phyloP scores from a whole-genome alignment of 371 early-diverging fungal genomes.

The Enteropsectra breve region DNA sequence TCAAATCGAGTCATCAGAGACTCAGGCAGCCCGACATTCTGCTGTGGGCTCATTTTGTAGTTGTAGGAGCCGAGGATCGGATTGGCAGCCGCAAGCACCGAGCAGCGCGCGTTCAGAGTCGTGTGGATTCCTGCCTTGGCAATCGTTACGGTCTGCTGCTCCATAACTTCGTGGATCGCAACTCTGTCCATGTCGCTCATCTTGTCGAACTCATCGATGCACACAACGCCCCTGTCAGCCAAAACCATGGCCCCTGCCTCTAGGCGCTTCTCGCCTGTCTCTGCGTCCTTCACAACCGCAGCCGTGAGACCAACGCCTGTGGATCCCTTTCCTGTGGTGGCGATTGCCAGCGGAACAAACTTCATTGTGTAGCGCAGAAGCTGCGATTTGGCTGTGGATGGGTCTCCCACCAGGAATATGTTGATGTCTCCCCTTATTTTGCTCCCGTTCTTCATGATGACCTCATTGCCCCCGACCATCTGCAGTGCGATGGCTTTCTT shows the following conservation, averaged over 20 bases:
- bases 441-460: slow-evolving; percentile 78
- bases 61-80: slow-evolving; percentile 74
- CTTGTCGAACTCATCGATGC: slow-evolving; percentile 99
- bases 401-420: slow-evolving; percentile 85
- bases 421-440: slow-evolving; percentile 92
- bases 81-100: slow-evolving; percentile 96
- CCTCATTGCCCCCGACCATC: slow-evolving; percentile 83
- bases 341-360: slow-evolving; percentile 76
- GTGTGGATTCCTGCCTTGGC: slow-evolving; percentile 95
- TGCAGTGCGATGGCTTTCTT: slow-evolving; percentile 85
- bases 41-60: slow-evolving; percentile 45
- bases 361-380: slow-evolving; percentile 73
- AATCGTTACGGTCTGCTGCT: slow-evolving; percentile 93
- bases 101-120: slow-evolving; percentile 89
- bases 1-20: slow-evolving; percentile 62
- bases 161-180: slow-evolving; percentile 99
- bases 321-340: slow-evolving; percentile 86
- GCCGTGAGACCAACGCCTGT: slow-evolving; percentile 93
- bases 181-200: slow-evolving; percentile 94
- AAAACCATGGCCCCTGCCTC: slow-evolving; percentile 99
- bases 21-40: slow-evolving; percentile 61
- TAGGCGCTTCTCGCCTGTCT: slow-evolving; percentile 72
- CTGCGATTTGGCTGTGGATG: slow-evolving; percentile 89
- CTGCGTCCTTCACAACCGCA: slow-evolving; percentile 74
- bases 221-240: slow-evolving; percentile 91